A percentile compares a stretch with the other conserved stretches of the same genome.
These are phyloP conservation scores for Ustilago xerochloae DNA, from an alignment of 1,284 basidiomycete genomes.

Conservation along the genomic window DNA sequence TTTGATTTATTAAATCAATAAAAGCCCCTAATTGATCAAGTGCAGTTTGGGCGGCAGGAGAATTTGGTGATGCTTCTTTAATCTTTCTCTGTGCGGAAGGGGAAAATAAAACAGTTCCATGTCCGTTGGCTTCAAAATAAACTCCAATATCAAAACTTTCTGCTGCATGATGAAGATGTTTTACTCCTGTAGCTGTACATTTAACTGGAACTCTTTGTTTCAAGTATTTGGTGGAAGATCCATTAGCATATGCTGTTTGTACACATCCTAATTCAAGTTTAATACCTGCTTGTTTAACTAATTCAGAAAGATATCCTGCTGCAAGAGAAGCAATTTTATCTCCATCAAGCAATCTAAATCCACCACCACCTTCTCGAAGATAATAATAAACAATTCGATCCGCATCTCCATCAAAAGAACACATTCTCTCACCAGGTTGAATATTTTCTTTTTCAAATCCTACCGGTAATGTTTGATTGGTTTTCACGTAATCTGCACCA, in stretches of 20 bases:
- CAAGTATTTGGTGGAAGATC: constrained; percentile 86
- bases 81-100: constrained; percentile 58
- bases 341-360: constrained; percentile 94
- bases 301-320: constrained; percentile 90
- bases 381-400: constrained; percentile 98
- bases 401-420: constrained; percentile 96
- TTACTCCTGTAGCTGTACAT: constrained; percentile 96
- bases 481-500: constrained; percentile 98
- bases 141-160: constrained; percentile 93
- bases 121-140: constrained; percentile 99
- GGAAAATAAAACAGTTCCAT: constrained; percentile 97
- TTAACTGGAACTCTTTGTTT: constrained; percentile 82
- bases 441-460: constrained; percentile 62
- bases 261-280: constrained; percentile 74
- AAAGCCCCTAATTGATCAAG: constrained; percentile 71
- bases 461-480: constrained; percentile 69
- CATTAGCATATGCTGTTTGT: constrained; percentile 99
- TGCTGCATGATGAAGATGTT: constrained; percentile 97
- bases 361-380: too few relatives aligned
- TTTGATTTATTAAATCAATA: constrained; percentile 92
- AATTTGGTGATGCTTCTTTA: constrained; percentile 79
- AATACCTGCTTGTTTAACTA: constrained; percentile 73
- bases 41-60: constrained; percentile 79
- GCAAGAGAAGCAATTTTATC: constrained; percentile 97
- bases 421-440: constrained; percentile 78